Evolutionary conservation across 257 asterid genomes (phyloP).

Genomic region (Primulina eburnea): DNA sequence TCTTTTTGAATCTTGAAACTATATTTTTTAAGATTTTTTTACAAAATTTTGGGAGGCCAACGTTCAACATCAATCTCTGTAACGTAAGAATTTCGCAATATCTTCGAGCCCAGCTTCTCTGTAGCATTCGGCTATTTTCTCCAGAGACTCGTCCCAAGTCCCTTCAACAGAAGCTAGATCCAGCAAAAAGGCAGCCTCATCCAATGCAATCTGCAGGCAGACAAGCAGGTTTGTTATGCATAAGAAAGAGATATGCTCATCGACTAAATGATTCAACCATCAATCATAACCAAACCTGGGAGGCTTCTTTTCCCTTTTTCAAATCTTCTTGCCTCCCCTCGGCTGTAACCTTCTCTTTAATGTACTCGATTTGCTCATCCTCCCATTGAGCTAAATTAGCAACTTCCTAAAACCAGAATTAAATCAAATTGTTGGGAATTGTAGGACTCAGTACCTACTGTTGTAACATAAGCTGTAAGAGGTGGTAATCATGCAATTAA

Average conservation of each 20-base stretch:
- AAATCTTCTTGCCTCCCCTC: slow-evolving; percentile 84
- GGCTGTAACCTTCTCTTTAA: slow-evolving; percentile 78
- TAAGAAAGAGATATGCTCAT: background rate
- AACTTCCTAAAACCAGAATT: slow-evolving; percentile 51
- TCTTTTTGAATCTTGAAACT: no score
- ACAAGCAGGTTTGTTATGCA: background rate
- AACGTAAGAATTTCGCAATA: slow-evolving; percentile 69
- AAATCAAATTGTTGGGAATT: background rate
- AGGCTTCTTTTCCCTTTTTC: slow-evolving; percentile 84
- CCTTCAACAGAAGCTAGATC: slow-evolving; percentile 92
- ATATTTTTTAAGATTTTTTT: no score
- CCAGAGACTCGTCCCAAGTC: slow-evolving; percentile 68
- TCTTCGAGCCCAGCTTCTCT: slow-evolving; percentile 64
- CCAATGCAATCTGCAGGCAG: slow-evolving; percentile 62
- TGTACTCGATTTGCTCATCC: slow-evolving; percentile 90
- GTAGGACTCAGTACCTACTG: background rate
- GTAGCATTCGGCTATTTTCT: slow-evolving; percentile 76
- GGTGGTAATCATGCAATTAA: background rate
- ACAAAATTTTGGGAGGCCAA: no score
- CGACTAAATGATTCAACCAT: background rate
- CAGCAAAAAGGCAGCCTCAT: slow-evolving; percentile 92
- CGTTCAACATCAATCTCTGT: slow-evolving; percentile 41
- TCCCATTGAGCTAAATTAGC: slow-evolving; percentile 91
- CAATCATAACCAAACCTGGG: slow-evolving; percentile 53
- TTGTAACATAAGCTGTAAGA: background rate